Evolutionary conservation across 306 rosid species (phyloP), one percentile per base, ranked within the genome.

Genomic region (Trifolium repens): DNA sequence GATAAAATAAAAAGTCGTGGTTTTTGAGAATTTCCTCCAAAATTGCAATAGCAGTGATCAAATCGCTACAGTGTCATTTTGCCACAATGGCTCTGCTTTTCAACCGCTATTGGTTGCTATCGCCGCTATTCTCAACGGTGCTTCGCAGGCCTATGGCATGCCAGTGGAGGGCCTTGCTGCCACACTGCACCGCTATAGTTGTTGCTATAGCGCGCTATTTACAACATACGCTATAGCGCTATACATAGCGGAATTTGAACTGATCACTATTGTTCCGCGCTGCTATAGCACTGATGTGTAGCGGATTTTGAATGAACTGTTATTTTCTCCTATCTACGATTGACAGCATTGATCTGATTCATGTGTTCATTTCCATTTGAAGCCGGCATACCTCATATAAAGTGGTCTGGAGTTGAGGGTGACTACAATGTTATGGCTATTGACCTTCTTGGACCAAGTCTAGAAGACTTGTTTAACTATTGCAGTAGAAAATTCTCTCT

Each of bases 381-480:
- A 92, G 97, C 96, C 27, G 97, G 97, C 27, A 88, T 92, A 59
- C 91, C 97, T 64, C 92, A 92, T 89, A 84, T 90, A 57, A 92
- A 88, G 82, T 92, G 97, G 97, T 92, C 85, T 64, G 97, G 97
- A 61, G 96, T 88, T 69, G 97, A 92, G 84, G 92, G 97, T 26
- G 97, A 90, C 79, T 92, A 90, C 82, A 92, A 87, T 84, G 90
- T 83, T 73, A 92, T 92, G 97, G 97, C 83, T 73, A 90, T 92
- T 74, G 97, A 92, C 73, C 97, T 90, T 72, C 96, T 92, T 64
- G 97, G 97, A 27, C 96, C 97, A 66, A 92, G 97, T 76, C 85
- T 92, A 19, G 97, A 92, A 86, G 97, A 92, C 78, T 78, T 92
- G 70, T 92, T 92, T 74, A 92, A 92, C 80, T 92, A 90, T 74